A percentile compares a stretch with the other conserved stretches of the same genome.
These are phyloP conservation scores for Melampsora medusae DNA, from an alignment of 1,284 basidiomycete species.

Conservation along the genomic window DNA sequence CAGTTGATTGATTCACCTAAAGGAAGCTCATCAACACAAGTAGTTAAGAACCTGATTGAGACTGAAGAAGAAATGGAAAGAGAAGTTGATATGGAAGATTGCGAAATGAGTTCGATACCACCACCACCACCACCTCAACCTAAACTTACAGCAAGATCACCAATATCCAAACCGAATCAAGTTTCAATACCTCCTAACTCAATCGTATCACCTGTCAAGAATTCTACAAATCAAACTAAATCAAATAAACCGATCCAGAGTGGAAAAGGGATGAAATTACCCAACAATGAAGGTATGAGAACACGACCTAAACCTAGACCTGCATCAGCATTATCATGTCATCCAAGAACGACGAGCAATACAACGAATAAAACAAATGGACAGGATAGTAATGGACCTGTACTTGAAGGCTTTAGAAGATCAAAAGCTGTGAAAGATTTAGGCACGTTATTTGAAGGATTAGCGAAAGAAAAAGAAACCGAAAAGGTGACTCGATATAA, in stretches of 20 bases:
- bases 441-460: slow-evolving; percentile 29
- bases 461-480: background rate
- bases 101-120: background rate
- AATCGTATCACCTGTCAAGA: slow-evolving; percentile 19
- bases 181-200: background rate
- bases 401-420: slow-evolving; percentile 7
- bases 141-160: slow-evolving; percentile 47
- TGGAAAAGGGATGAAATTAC: too few species aligned
- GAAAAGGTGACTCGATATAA: slow-evolving; percentile 20
- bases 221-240: background rate
- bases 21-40: slow-evolving; percentile 14
- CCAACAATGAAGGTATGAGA: too few species aligned
- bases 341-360: background rate
- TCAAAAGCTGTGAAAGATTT: slow-evolving; percentile 35
- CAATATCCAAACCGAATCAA: background rate
- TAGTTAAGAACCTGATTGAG: background rate
- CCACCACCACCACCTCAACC: slow-evolving; percentile 51
- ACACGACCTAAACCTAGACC: slow-evolving; percentile 15
- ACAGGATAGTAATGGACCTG: too few species aligned
- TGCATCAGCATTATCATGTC: slow-evolving; percentile 22
- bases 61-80: background rate
- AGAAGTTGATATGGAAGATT: background rate
- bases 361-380: too few species aligned
- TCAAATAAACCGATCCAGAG: too few species aligned
- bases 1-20: slow-evolving; percentile 59